Evolutionary conservation across 1,284 basidiomycete genomes (phyloP).

Genomic region (Ceratobasidium sp.): DNA sequence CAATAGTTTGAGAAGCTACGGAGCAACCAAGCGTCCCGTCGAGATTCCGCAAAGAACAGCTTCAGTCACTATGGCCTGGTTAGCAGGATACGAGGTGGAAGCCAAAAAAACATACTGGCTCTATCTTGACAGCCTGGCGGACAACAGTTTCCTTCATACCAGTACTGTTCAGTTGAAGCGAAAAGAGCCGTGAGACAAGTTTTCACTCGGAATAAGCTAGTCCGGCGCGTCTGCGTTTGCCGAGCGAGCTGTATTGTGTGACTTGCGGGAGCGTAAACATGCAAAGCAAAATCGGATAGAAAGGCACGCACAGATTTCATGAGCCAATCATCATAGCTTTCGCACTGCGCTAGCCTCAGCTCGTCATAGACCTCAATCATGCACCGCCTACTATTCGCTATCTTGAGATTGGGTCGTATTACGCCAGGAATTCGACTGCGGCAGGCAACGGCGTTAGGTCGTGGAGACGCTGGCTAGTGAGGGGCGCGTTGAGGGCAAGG

Average conservation of each 20-base stretch:
- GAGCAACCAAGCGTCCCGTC: conserved; percentile 89
- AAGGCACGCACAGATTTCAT: conserved; percentile 29
- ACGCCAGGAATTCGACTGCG: conserved; percentile 50
- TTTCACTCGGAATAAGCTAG: conserved; percentile 78
- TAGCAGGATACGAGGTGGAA: conserved; percentile 5
- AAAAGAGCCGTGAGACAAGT: conserved; percentile 84
- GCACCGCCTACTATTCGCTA: conserved; percentile 56
- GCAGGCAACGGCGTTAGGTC: conserved; percentile 69
- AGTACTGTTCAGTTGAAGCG: conserved; percentile 88
- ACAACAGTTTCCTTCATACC: conserved; percentile 89
- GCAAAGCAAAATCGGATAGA: conserved; percentile 57
- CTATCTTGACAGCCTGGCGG: conserved; percentile 93
- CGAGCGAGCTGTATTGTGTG: conserved; percentile 77
- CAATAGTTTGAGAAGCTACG: conserved; percentile 87
- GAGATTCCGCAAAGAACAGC: conserved; percentile 91
- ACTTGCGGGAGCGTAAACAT: conserved; percentile 76
- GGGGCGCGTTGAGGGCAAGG: conserved; percentile 60
- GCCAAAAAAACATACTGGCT: conserved; percentile 75
- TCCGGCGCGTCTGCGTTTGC: conserved; percentile 80
- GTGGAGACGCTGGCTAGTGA: conserved; percentile 70
- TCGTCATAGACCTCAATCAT: conserved; percentile 83
- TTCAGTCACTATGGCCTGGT: conserved; percentile 75
- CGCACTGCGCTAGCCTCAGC: conserved; percentile 82
- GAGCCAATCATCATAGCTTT: conserved; percentile 64
- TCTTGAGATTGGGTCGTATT: conserved; percentile 53